Evolutionary conservation across 768 basidiomycete species (phyloP).

Genomic region (Chiua virens): DNA sequence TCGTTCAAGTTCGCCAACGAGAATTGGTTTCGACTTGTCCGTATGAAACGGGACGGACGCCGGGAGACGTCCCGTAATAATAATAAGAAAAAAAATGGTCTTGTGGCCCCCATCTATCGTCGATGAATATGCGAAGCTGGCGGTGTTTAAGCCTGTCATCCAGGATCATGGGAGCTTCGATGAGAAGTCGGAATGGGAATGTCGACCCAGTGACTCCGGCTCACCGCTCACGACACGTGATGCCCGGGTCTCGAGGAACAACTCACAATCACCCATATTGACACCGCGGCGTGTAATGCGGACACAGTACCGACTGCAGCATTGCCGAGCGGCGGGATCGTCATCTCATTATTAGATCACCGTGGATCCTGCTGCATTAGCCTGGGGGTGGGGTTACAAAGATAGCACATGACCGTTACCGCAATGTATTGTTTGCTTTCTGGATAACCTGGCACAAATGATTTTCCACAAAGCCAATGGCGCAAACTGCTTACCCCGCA

Average conservation of each 20-base stretch:
- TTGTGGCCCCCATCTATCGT: not conserved
- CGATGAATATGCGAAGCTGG: not conserved
- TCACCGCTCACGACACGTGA: conserved; percentile 4
- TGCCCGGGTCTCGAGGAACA: not conserved
- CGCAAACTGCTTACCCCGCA: conserved; percentile 26
- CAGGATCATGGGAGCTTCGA: conserved; percentile 2
- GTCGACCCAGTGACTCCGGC: conserved; percentile 2
- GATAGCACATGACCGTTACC: not conserved
- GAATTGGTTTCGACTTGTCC: not conserved
- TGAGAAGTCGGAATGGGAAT: not conserved
- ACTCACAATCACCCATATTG: not conserved
- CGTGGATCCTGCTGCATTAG: too few species aligned
- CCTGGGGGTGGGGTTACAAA: not conserved
- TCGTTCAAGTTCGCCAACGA: not conserved
- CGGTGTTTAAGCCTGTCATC: not conserved
- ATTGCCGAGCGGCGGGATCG: not conserved
- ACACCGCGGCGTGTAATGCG: not conserved
- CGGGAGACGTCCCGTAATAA: conserved; percentile 1
- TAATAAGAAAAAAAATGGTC: not conserved
- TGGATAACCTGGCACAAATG: not conserved
- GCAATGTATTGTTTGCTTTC: not conserved
- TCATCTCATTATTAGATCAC: not conserved
- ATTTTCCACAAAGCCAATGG: conserved; percentile 10
- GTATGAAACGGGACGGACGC: not conserved
- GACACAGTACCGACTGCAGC: not conserved